phyloP scores from a whole-genome alignment of 768 basidiomycete species.

The Boletus patriciae region DNA sequence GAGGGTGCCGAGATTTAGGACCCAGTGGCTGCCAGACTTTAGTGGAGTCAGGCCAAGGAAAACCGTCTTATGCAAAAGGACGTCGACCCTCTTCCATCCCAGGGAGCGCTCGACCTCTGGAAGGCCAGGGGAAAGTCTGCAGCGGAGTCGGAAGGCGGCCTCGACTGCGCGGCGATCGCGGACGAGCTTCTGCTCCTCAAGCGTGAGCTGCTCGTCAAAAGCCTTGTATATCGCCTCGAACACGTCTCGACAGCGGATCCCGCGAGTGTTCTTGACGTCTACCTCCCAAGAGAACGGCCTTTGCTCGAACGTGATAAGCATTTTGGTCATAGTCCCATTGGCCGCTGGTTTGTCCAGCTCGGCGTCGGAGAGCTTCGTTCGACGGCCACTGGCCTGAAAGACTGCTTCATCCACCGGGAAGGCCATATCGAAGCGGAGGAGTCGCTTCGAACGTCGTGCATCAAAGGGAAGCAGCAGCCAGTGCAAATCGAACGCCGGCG shows the following conservation, averaged over 20 bases:
- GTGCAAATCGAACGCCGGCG: slow-evolving; percentile 41
- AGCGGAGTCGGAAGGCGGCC: slow-evolving; percentile 47
- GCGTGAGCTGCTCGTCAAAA: slow-evolving; percentile 45
- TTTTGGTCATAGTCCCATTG: slow-evolving; percentile 45
- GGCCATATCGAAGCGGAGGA: slow-evolving; percentile 51
- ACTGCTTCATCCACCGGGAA: slow-evolving; percentile 40
- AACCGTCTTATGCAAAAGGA: slow-evolving; percentile 50
- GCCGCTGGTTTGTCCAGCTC: slow-evolving; percentile 46
- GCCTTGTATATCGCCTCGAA: slow-evolving; percentile 56
- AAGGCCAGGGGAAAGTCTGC: slow-evolving; percentile 41
- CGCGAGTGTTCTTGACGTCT: slow-evolving; percentile 41
- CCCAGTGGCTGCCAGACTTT: slow-evolving; percentile 37
- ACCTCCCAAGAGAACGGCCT: slow-evolving; percentile 42
- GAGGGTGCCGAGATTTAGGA: slow-evolving; percentile 31
- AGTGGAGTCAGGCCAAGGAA: slow-evolving; percentile 52
- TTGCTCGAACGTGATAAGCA: slow-evolving; percentile 46
- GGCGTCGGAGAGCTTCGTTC: slow-evolving; percentile 34
- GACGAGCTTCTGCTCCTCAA: slow-evolving; percentile 42
- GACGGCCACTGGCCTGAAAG: slow-evolving; percentile 26
- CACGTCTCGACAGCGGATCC: slow-evolving; percentile 57
- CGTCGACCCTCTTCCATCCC: slow-evolving; percentile 58
- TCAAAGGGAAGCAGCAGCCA: slow-evolving; percentile 51
- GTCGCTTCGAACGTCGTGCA: slow-evolving; percentile 32
- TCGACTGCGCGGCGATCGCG: slow-evolving; percentile 34
- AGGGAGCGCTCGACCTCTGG: slow-evolving; percentile 42